phyloP scores from a whole-genome alignment of 2,329 filamentous ascomycete species.

The Arthrobotrys sinensis region DNA sequence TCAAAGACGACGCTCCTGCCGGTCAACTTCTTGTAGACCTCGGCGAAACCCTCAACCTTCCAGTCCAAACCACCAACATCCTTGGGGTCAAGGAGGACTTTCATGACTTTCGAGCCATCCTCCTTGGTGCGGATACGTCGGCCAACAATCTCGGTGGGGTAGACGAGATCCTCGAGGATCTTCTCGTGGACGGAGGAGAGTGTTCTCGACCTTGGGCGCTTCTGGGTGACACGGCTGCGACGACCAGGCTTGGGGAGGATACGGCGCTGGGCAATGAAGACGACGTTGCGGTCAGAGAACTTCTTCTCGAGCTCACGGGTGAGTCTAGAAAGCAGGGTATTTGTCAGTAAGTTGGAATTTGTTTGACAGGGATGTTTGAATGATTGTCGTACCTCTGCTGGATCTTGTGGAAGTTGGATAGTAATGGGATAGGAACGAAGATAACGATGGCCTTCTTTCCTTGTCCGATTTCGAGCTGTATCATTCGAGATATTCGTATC shows the following conservation, averaged over 20 bases:
- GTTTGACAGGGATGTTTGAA: neutral
- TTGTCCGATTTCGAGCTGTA: conserved; percentile 99
- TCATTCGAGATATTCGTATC: conserved; percentile 56
- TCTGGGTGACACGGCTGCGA: conserved; percentile 96
- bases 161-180: conserved; percentile 98
- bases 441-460: conserved; percentile 99
- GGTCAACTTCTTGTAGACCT: conserved; percentile 98
- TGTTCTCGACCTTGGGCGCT: conserved; percentile 97
- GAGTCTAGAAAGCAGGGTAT: conserved; percentile 74
- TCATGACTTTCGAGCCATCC: conserved; percentile 97
- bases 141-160: conserved; percentile 99
- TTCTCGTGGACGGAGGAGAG: conserved; percentile 99
- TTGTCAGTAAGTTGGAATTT: conserved; percentile 11
- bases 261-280: conserved; percentile 98
- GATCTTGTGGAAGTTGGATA: conserved; percentile 98
- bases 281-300: conserved; percentile 99
- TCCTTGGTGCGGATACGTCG: conserved; percentile 99
- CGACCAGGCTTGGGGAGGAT: conserved; percentile 97
- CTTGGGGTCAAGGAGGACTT: conserved; percentile 99
- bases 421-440: conserved; percentile 99
- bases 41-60: conserved; percentile 98
- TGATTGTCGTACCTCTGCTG: conserved; percentile 89
- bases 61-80: conserved; percentile 99
- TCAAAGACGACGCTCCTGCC: conserved; percentile 97
- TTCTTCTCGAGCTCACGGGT: conserved; percentile 99